These are phyloP conservation scores for Roridomyces roridus DNA, from an alignment of 768 basidiomycete species.

Conservation along the genomic window DNA sequence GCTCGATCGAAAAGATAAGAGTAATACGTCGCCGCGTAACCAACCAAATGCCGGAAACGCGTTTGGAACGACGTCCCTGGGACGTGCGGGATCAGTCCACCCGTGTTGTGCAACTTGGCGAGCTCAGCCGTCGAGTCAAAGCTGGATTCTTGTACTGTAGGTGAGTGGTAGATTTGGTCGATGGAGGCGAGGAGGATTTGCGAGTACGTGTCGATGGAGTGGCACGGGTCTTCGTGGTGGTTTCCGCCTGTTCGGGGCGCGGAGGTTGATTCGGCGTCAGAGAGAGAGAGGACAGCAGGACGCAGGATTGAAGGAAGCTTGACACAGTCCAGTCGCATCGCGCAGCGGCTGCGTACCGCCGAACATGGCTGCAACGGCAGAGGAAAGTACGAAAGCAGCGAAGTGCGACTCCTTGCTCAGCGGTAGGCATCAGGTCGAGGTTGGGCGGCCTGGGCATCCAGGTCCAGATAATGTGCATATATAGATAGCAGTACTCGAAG, in stretches of 20 bases:
- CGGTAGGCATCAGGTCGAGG: too few relatives aligned
- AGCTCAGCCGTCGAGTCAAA: slow-evolving; percentile 81
- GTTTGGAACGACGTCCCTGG: slow-evolving; percentile 92
- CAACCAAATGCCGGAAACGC: slow-evolving; percentile 93
- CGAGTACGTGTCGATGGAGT: slow-evolving; percentile 86
- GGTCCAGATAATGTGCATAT: slow-evolving; percentile 10
- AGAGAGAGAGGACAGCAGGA: slow-evolving; percentile 80
- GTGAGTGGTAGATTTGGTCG: slow-evolving; percentile 91
- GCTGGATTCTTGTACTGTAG: slow-evolving; percentile 51
- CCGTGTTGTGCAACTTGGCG: slow-evolving; percentile 63
- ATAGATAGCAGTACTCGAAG: not conserved
- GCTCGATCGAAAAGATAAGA: slow-evolving; percentile 97
- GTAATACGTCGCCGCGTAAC: slow-evolving; percentile 98
- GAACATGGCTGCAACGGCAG: slow-evolving; percentile 86
- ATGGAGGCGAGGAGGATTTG: slow-evolving; percentile 89
- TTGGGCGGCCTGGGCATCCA: too few relatives aligned
- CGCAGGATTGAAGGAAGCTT: slow-evolving; percentile 97
- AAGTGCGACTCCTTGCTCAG: too few relatives aligned
- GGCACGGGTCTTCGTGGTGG: slow-evolving; percentile 77
- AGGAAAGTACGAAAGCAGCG: too few relatives aligned
- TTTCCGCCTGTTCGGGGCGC: slow-evolving; percentile 57
- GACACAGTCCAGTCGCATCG: slow-evolving; percentile 98
- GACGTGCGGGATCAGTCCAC: slow-evolving; percentile 85
- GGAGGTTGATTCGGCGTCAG: slow-evolving; percentile 59
- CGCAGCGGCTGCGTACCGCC: slow-evolving; percentile 96